A percentile compares a stretch with the other conserved stretches of the same genome.
These are phyloP conservation scores for Phytopythium litorale DNA, from an alignment of 352 stramenopile species.

Conservation along the genomic window DNA sequence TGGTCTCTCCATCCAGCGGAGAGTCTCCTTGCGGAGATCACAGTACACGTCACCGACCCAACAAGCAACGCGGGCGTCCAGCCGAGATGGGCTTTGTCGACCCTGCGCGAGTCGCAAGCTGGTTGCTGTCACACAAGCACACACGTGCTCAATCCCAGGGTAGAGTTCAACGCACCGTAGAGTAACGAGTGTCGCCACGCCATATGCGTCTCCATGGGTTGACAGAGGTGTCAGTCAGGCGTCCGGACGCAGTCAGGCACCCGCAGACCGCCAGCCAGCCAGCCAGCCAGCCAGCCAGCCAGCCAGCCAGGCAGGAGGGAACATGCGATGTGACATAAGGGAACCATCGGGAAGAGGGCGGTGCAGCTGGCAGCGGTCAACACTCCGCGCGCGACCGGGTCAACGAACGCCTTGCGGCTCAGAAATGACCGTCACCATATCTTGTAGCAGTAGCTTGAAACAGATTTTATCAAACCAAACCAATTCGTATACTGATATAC, in stretches of 20 bases:
- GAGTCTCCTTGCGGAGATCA: too few species aligned
- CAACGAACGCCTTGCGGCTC: background rate
- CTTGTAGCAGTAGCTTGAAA: background rate
- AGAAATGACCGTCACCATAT: background rate
- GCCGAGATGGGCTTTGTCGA: background rate
- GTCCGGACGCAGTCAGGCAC: too few species aligned
- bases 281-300: background rate
- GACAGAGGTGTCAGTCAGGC: background rate
- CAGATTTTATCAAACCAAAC: background rate
- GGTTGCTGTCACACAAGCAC: too few species aligned
- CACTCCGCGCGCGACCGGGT: background rate
- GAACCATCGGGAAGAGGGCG: background rate
- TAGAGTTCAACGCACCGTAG: background rate
- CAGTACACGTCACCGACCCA: too few species aligned
- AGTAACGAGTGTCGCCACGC: background rate
- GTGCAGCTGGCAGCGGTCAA: background rate
- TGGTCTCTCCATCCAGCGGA: too few species aligned
- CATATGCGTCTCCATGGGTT: background rate
- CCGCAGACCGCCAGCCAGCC: too few species aligned
- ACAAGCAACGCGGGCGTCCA: too few species aligned
- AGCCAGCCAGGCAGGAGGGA: background rate
- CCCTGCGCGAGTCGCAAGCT: too few species aligned
- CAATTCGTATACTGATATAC: background rate
- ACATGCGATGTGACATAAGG: background rate
- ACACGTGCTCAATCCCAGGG: too few species aligned